Base-by-base conservation (phyloP, 2,329 filamentous ascomycete species). In the Elsinoe necatrix region DNA sequence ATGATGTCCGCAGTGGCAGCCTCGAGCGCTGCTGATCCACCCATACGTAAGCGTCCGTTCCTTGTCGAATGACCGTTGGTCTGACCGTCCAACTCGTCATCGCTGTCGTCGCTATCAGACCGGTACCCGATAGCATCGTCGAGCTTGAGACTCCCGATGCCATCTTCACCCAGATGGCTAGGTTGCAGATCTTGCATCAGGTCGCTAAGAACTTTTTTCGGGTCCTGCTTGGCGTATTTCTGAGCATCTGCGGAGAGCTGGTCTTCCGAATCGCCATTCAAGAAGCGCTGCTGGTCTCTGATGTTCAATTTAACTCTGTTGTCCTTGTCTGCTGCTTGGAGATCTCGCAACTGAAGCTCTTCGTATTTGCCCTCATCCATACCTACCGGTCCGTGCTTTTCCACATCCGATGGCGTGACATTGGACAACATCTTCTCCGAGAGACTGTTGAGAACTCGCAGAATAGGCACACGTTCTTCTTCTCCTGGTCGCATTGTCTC, bases 401-500 rank as follows among this genome's bases (percentile, higher is more conserved):
- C 81, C n/a, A 77, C 73, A 67, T 96, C 90, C 4, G 85, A 82
- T 1, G 90, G 86, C 1, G 86, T 82, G 1, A 95, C 89, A 61
- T 91, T 87, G 48, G 86, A 86, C 80, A 98, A 86, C 68, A 98
- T 87, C 72, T 95, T 96, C 70, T 93, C 89, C 64, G 89, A 95
- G 57, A 97, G 79, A 59, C 81, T 89, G 69, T 98, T 98, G 57
- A 98, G 75, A 0, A 89, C 90, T 60, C 86, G 84, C 61, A 97
- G 85, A 60, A 97, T 95, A 9, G 90, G 91, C 1, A 93, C 85
- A 67, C 93, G 92, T 45, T 85, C 82, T 47, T 81, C 75, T 9
- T 83, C 79, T 1, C 78, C 78, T 1, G 90, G 89, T 31, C 89
- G 81, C 89, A 97, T 96, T 62, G 95, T 93, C 34, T 87, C 74